These are phyloP conservation scores for Candida berthetii DNA, from an alignment of 805 yeast genomes.

Conservation along the genomic window DNA sequence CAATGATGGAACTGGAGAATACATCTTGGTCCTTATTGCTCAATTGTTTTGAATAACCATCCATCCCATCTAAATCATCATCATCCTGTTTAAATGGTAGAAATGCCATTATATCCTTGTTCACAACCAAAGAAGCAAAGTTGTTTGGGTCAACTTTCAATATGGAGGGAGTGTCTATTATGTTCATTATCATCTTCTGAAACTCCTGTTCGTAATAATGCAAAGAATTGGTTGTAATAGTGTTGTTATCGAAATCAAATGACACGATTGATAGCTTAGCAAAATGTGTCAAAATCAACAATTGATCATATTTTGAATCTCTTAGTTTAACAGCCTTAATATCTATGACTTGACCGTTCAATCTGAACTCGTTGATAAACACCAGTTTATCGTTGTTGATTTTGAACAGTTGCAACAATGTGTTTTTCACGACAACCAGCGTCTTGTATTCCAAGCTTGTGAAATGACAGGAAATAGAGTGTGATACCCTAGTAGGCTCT, in stretches of 20 bases:
- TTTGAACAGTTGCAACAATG: conserved; percentile 38
- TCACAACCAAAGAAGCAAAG: conserved; percentile 49
- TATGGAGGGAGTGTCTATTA: conserved; percentile 21
- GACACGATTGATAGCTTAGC: conserved; percentile 75
- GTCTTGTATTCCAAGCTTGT: conserved; percentile 34
- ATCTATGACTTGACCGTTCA: conserved; percentile 66
- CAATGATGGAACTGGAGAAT: conserved; percentile 41
- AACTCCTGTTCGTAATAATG: conserved; percentile 81
- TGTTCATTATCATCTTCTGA: conserved; percentile 40
- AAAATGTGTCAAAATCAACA: conserved; percentile 58
- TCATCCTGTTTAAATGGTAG: conserved; percentile 52
- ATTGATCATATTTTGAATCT: conserved; percentile 47
- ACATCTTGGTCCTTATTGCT: conserved; percentile 6
- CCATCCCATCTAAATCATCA: conserved; percentile 27
- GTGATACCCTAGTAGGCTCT: conserved; percentile 70
- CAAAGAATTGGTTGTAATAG: conserved; percentile 67
- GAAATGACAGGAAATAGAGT: conserved; percentile 47
- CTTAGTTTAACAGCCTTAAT: conserved; percentile 43
- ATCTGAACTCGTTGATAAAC: conserved; percentile 56
- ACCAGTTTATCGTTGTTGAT: conserved; percentile 18
- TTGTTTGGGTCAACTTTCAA: conserved; percentile 48
- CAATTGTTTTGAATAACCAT: conserved; percentile 9
- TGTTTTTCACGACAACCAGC: conserved; percentile 65
- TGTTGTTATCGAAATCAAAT: conserved; percentile 54
- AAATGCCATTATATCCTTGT: conserved; percentile 64